Base-by-base conservation (phyloP, 148 eudicot species). In the Limonium bicolor region DNA sequence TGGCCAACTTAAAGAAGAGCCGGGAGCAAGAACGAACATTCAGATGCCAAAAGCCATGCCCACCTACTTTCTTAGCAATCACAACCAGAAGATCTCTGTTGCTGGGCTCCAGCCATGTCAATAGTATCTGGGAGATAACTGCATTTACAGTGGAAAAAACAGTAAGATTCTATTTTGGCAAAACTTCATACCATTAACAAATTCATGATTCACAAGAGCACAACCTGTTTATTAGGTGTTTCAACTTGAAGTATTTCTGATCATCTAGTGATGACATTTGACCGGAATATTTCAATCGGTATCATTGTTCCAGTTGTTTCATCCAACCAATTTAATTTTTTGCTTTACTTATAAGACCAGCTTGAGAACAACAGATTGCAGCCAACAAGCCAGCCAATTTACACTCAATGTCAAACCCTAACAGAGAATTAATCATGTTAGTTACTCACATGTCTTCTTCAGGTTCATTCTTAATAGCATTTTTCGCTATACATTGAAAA, bases 91-190 rank as follows among this genome's bases (percentile, higher is more conserved):
- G 84, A 58, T 32, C 76, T 69, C 29, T 72, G 84, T 51, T 72
- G 84, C 29, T 65, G 72, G 6, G 68, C 68, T n/a, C n/a, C n/a
- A 41, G 63, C 55, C 57, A 77, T 74, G 59, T 77, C 79, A 30
- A 77, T 61, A 30, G 78, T 77, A 59, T 77, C 84, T 22, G 84
- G 84, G 42, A 72, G 61, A 46, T 77, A 77, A 49, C 84, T 77
- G 27, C 17, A 50, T 50, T 41, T 48, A 10, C 21, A 6, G 24
- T 20, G 31, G 11, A 17, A 18, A 15, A 24, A 21, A 25, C 13
- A 9, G 25, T 39, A 32, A 19, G 24, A 25, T 4, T 14, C 26
- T 23, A 20, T n/a, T n/a, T n/a, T n/a, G n/a, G n/a, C n/a, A n/a
- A n/a, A n/a, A n/a, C n/a, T n/a, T n/a, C n/a, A n/a, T n/a, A n/a